phyloP scores from a whole-genome alignment of 2,329 filamentous ascomycete species.

The Furcasterigmium furcatum region DNA sequence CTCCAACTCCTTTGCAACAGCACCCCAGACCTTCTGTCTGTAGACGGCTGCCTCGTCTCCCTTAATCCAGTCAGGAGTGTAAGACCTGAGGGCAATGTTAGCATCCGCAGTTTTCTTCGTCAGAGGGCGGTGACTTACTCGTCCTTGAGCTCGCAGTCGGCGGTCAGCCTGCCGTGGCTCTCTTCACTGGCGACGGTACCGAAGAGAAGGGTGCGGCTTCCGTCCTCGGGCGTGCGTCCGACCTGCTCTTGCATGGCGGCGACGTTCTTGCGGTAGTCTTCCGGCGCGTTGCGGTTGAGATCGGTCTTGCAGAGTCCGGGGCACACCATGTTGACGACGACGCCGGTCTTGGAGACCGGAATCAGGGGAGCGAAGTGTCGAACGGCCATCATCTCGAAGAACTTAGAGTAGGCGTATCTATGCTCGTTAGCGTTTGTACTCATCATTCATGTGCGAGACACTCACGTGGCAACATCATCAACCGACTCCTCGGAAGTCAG shows the following conservation, averaged over 20 bases:
- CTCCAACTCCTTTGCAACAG: conserved; percentile 21
- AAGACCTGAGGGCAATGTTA: neutral
- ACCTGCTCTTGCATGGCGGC: conserved; percentile 1
- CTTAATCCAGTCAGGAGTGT: conserved; percentile 16
- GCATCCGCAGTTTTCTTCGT: too few relatives aligned
- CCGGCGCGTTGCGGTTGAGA: conserved; percentile 5
- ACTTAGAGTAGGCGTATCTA: conserved; percentile 23
- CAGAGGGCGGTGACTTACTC: too few relatives aligned
- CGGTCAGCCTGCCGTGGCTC: conserved; percentile 20
- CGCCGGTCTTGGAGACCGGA: conserved; percentile 20
- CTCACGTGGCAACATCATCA: neutral
- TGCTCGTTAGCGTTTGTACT: neutral
- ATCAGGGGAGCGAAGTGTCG: conserved; percentile 20
- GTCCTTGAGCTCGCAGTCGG: conserved; percentile 20
- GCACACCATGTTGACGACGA: conserved; percentile 24
- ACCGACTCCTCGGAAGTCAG: neutral
- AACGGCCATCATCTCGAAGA: conserved; percentile 19
- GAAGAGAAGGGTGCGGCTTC: conserved; percentile 22
- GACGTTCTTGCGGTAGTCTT: neutral
- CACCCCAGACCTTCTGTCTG: conserved; percentile 22
- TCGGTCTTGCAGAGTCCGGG: conserved; percentile 24
- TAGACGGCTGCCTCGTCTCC: conserved; percentile 11
- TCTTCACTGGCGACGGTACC: conserved; percentile 17
- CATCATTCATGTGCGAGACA: neutral
- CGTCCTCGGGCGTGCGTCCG: conserved; percentile 19